Evolutionary conservation across 225 moss, liverwort and hornwort genomes (phyloP), one percentile per base, ranked within the genome.

Genomic region (Climacium dendroides): DNA sequence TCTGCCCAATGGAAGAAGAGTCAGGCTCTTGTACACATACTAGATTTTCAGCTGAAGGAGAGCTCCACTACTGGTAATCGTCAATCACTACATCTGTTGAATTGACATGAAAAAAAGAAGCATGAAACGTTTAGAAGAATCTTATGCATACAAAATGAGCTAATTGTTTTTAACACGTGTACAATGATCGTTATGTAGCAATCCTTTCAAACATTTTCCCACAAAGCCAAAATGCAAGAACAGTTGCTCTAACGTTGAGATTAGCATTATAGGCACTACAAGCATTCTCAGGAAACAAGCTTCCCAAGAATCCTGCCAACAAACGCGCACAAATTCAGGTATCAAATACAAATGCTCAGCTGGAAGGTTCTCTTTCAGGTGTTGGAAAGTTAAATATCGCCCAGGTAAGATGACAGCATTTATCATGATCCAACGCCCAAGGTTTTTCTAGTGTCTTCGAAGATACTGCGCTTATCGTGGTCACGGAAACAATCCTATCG

Each of bases 371-470:
- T 70, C 30, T 54, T 55, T 30, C 69, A 54, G 50, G 50, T 50
- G 11, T 15, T 24, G 35, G n/a, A 48, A 82, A 24, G n/a, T 18
- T 65, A 12, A 55, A 43, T 7, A 26, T 41, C 41, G 89, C 54
- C 96, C 94, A 53, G 93, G 93, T 93, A 96, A 96, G 83, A 98
- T 92, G 89, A 96, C 98, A 81, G 94, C 94, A 87, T 89, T 67
- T 96, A 72, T 90, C 94, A 87, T 94, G 95, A 91, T 98, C 92
- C 79, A 94, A 63, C 69, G 95, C 94, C 69, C 79, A 86, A 80
- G 93, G 85, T 29, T 92, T 90, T 22, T 48, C 48, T 19, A 74
- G 11, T 19, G 48, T 90, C 87, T 95, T 93, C 50, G 94, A 95
- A 71, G 91, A 64, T 8, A 35, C 93, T 87, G 94, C 90, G 85